These are phyloP conservation scores for Poa annua DNA, from an alignment of 176 grass and related monocot genomes.

Conservation along the genomic window DNA sequence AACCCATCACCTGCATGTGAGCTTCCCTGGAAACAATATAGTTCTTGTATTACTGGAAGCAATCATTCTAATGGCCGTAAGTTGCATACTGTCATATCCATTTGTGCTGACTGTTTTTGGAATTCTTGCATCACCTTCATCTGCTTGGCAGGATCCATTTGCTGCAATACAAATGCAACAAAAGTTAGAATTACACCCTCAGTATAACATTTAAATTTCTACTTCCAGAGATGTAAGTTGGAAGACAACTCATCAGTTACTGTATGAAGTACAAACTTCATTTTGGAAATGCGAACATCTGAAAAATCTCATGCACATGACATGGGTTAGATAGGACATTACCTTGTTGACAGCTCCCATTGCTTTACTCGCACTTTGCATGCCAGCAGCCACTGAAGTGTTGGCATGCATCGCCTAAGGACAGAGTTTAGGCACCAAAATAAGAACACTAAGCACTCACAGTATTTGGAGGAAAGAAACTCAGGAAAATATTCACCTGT, in stretches of 20 bases:
- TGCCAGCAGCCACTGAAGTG: slow-evolving; percentile 86
- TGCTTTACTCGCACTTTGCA: slow-evolving; percentile 84
- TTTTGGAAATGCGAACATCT: slow-evolving; percentile 11
- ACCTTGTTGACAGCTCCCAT: slow-evolving; percentile 98
- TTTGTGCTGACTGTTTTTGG: slow-evolving; percentile 89
- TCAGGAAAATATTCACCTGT: slow-evolving; percentile 57
- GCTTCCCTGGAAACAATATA: background rate
- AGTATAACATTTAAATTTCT: slow-evolving; percentile 22
- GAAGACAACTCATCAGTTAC: slow-evolving; percentile 6
- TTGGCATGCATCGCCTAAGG: slow-evolving; percentile 88
- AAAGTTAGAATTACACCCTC: slow-evolving; percentile 10
- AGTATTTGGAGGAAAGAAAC: slow-evolving; percentile 25
- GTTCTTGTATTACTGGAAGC: background rate
- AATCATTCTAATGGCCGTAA: slow-evolving; percentile 33
- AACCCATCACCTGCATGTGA: slow-evolving; percentile 28
- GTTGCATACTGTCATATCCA: slow-evolving; percentile 79
- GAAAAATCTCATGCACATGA: slow-evolving; percentile 10
- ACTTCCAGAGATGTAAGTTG: slow-evolving; percentile 27
- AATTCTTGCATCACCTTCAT: slow-evolving; percentile 97
- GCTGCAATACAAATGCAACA: slow-evolving; percentile 55
- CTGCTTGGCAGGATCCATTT: slow-evolving; percentile 94
- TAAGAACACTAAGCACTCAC: slow-evolving; percentile 4
- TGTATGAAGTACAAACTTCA: background rate
- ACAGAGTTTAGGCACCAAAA: slow-evolving; percentile 20
- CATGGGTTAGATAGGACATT: slow-evolving; percentile 31